Evolutionary conservation across 495 filamentous ascomycete species (phyloP).

Genomic region (Parathielavia hyrcaniae): DNA sequence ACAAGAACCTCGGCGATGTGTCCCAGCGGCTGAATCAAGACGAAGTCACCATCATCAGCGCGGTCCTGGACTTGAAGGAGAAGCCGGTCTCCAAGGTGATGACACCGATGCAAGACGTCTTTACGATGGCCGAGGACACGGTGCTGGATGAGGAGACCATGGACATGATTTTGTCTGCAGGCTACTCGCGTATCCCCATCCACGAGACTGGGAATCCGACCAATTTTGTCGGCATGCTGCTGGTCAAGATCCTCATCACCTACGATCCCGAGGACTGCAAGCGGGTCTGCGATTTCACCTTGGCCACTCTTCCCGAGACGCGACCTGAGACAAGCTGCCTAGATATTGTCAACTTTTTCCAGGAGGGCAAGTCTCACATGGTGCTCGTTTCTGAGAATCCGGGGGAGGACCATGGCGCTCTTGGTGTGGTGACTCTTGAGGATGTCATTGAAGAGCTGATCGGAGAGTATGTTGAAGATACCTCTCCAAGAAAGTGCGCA

Average conservation of each 20-base stretch:
- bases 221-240: conserved; percentile 94
- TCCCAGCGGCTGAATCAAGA: conserved; percentile 91
- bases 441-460: conserved; percentile 98
- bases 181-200: conserved; percentile 93
- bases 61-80: conserved; percentile 91
- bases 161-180: conserved; percentile 83
- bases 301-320: conserved; percentile 93
- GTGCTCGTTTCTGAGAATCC: conserved; percentile 88
- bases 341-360: conserved; percentile 98
- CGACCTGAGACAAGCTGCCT: conserved; percentile 90
- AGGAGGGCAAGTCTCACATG: conserved; percentile 99
- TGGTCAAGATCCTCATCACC: conserved; percentile 97
- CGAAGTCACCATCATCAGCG: conserved; percentile 97
- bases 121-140: conserved; percentile 87
- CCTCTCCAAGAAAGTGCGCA: background rate
- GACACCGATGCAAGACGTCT: conserved; percentile 97
- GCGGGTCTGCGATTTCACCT: conserved; percentile 76
- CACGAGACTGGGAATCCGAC: conserved; percentile 72
- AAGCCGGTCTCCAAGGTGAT: conserved; percentile 92
- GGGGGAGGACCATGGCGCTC: conserved; percentile 77
- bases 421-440: conserved; percentile 91
- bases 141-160: conserved; percentile 87
- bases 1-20: conserved; percentile 79
- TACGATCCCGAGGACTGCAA: conserved; percentile 93
- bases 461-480: conserved; percentile 68